phyloP scores from a whole-genome alignment of 768 basidiomycete species.

The Suillus plorans region DNA sequence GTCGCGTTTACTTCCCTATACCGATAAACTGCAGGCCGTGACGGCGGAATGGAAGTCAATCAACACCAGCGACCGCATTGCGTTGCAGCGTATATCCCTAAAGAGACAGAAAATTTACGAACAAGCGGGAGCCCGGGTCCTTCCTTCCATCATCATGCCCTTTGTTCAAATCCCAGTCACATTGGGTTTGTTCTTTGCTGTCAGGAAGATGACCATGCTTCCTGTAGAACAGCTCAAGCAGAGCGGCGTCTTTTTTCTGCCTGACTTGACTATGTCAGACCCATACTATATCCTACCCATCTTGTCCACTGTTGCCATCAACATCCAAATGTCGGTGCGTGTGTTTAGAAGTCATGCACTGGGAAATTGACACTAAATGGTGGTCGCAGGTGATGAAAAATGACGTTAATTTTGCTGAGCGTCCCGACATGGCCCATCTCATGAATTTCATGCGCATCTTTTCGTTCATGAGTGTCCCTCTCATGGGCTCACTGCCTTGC shows the following conservation, averaged over 20 bases:
- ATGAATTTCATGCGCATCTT: slow-evolving; percentile 66
- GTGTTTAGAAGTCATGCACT: background rate
- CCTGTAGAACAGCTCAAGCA: slow-evolving; percentile 74
- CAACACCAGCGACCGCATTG: slow-evolving; percentile 36
- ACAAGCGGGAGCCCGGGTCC: slow-evolving; percentile 64
- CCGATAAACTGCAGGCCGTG: slow-evolving; percentile 51
- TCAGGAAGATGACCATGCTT: slow-evolving; percentile 67
- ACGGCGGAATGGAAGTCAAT: slow-evolving; percentile 50
- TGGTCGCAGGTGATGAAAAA: slow-evolving; percentile 42
- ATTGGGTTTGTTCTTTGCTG: slow-evolving; percentile 79
- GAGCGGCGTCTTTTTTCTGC: slow-evolving; percentile 73
- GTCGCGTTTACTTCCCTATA: slow-evolving; percentile 39
- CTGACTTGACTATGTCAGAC: slow-evolving; percentile 77
- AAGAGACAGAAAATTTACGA: slow-evolving; percentile 54
- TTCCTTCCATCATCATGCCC: slow-evolving; percentile 51
- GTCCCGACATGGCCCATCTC: slow-evolving; percentile 60
- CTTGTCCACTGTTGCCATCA: slow-evolving; percentile 55
- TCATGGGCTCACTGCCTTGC: slow-evolving; percentile 60
- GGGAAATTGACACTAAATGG: slow-evolving; percentile 3
- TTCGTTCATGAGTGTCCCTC: slow-evolving; percentile 49
- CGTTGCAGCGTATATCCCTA: slow-evolving; percentile 42
- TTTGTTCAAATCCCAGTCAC: slow-evolving; percentile 75
- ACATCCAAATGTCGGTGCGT: slow-evolving; percentile 64
- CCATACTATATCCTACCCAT: slow-evolving; percentile 75
- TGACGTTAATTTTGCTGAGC: slow-evolving; percentile 52